phyloP scores from a whole-genome alignment of 768 basidiomycete species.

The Russula sp. region DNA sequence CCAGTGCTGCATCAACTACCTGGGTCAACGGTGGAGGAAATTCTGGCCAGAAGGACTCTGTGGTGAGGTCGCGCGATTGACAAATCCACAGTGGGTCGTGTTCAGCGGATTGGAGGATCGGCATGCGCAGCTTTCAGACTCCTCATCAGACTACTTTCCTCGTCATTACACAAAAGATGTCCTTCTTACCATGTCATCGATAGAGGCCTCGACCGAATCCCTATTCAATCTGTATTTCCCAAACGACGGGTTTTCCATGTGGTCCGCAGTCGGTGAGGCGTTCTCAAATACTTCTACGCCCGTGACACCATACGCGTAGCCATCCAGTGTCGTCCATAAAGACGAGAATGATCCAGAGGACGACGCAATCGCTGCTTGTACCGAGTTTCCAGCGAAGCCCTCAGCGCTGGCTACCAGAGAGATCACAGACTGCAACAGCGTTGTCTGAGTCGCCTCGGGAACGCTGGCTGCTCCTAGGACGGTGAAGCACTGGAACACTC shows the following conservation, averaged over 20 bases:
- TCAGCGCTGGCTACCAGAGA: constrained; percentile 85
- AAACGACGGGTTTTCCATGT: constrained; percentile 34
- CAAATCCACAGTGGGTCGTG: constrained; percentile 79
- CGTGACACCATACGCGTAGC: constrained; percentile 90
- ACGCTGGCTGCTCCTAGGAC: constrained; percentile 75
- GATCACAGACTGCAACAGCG: constrained; percentile 77
- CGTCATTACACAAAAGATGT: not conserved
- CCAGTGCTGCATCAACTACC: constrained; percentile 86
- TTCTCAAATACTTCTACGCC: constrained; percentile 56
- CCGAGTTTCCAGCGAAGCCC: constrained; percentile 72
- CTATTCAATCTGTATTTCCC: constrained; percentile 59
- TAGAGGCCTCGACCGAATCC: constrained; percentile 75
- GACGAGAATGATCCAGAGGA: constrained; percentile 78
- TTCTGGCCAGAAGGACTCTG: constrained; percentile 51
- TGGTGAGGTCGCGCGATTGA: constrained; percentile 41
- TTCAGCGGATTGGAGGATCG: constrained; percentile 80
- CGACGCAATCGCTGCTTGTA: constrained; percentile 90
- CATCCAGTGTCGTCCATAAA: constrained; percentile 85
- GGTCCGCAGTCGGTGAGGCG: constrained; percentile 35
- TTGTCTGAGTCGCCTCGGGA: constrained; percentile 77
- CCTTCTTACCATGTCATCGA: constrained; percentile 68
- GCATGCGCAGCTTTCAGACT: constrained; percentile 58
- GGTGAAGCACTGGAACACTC: constrained; percentile 88
- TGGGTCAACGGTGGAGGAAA: constrained; percentile 76
- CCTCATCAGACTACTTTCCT: constrained; percentile 2